phyloP scores from a whole-genome alignment of 306 rosid genomes.

The Cucumis cinereus region DNA sequence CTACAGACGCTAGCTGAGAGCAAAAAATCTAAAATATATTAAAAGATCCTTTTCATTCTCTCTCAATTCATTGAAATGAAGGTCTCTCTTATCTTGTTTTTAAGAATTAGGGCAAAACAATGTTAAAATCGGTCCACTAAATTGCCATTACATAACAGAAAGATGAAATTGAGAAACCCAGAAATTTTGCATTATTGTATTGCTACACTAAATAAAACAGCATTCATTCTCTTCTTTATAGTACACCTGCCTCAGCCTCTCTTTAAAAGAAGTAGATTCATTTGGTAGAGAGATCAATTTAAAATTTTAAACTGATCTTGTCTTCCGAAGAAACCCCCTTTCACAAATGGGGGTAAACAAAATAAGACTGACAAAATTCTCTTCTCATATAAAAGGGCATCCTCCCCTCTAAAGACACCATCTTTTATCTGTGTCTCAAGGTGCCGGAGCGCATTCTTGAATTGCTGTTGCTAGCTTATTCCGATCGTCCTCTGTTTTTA shows the following conservation, averaged over 20 bases:
- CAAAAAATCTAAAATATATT: too few species aligned
- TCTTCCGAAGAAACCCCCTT: not conserved
- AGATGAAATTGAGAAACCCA: not conserved
- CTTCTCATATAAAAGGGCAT: not conserved
- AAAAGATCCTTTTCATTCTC: too few species aligned
- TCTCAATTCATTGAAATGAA: too few species aligned
- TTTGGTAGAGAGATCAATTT: conserved; percentile 1
- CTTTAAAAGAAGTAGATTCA: conserved; percentile 3
- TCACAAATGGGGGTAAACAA: not conserved
- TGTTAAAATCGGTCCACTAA: not conserved
- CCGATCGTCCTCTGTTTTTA: conserved; percentile 81
- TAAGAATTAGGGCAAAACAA: not conserved
- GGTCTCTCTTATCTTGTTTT: not conserved
- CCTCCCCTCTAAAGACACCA: not conserved
- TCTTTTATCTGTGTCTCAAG: conserved; percentile 25
- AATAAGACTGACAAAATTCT: not conserved
- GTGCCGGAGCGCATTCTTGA: conserved; percentile 74
- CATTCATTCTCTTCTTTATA: conserved; percentile 10
- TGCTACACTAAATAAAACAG: conserved; percentile 1
- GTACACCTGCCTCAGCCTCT: conserved; percentile 20
- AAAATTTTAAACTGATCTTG: not conserved
- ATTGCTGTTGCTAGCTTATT: conserved; percentile 63
- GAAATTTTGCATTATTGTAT: not conserved
- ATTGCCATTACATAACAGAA: not conserved
- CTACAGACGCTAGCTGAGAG: not conserved